Conservation (phyloP, 768 basidiomycete species). For the Ramaria rubella region DNA sequence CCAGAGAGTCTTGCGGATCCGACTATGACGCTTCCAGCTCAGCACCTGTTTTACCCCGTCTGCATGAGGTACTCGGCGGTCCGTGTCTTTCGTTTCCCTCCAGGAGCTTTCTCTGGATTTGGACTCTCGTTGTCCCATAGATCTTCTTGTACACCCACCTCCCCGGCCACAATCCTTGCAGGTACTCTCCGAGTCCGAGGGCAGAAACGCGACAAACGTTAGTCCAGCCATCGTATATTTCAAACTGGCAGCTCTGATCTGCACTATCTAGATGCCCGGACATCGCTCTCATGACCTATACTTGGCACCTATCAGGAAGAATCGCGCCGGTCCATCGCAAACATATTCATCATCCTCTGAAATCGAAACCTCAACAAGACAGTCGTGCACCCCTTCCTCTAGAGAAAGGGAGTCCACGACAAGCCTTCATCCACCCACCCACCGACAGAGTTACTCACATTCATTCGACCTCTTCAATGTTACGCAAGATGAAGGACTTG, state of each 20-base stretch:
- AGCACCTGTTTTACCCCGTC: background rate
- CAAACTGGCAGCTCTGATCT: too few species aligned
- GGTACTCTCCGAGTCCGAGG: too few species aligned
- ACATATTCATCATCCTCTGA: too few species aligned
- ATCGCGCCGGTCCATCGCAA: too few species aligned
- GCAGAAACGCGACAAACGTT: too few species aligned
- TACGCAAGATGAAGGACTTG: background rate
- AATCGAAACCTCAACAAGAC: too few species aligned
- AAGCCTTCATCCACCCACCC: background rate
- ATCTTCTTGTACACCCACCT: background rate
- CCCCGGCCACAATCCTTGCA: background rate
- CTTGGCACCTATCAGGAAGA: too few species aligned
- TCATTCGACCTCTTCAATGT: slow-evolving; percentile 3
- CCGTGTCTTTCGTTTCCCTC: background rate
- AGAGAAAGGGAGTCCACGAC: background rate
- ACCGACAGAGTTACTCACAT: background rate
- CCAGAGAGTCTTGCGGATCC: too few species aligned
- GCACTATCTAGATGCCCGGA: too few species aligned
- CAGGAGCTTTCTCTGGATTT: background rate
- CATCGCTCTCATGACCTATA: too few species aligned
- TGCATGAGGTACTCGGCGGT: slow-evolving; percentile 4
- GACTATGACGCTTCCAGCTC: too few species aligned
- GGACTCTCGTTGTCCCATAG: background rate
- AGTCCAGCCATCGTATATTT: too few species aligned
- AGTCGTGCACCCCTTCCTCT: background rate